Conservation (phyloP, 2,329 filamentous ascomycete species). For the Exophiala spinifera region DNA sequence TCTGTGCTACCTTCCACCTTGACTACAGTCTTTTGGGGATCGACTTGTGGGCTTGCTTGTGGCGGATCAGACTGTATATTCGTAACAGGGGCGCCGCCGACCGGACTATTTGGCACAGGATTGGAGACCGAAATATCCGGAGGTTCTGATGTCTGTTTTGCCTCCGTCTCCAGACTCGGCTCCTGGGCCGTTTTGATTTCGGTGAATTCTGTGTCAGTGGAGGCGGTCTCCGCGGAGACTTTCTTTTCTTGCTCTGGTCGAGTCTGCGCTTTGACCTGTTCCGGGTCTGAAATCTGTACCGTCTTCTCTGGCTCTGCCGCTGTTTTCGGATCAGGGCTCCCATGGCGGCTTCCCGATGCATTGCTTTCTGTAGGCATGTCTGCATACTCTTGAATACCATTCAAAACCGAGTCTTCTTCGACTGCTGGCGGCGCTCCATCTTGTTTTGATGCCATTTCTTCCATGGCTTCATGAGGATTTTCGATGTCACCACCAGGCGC, state of each 20-base stretch:
- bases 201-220: no score
- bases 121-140: no score
- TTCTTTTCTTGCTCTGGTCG: not conserved
- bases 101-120: no score
- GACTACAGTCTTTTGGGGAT: not conserved
- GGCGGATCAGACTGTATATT: not conserved
- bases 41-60: not conserved
- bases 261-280: not conserved
- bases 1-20: conserved; percentile 2
- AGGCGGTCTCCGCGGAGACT: not conserved
- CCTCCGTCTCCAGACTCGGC: no score
- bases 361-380: conserved; percentile 19
- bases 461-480: not conserved
- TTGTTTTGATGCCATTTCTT: not conserved
- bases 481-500: not conserved
- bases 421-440: not conserved
- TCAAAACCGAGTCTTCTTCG: conserved; percentile 33
- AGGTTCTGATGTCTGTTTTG: no score
- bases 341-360: not conserved
- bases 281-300: not conserved
- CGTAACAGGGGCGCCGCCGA: no score
- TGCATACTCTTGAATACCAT: conserved; percentile 46
- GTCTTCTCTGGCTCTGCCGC: not conserved
- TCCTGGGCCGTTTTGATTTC: no score
- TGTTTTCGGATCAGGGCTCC: conserved; percentile 1